phyloP scores from a whole-genome alignment of 176 grass and related monocot genomes.

The Oryza nivara region DNA sequence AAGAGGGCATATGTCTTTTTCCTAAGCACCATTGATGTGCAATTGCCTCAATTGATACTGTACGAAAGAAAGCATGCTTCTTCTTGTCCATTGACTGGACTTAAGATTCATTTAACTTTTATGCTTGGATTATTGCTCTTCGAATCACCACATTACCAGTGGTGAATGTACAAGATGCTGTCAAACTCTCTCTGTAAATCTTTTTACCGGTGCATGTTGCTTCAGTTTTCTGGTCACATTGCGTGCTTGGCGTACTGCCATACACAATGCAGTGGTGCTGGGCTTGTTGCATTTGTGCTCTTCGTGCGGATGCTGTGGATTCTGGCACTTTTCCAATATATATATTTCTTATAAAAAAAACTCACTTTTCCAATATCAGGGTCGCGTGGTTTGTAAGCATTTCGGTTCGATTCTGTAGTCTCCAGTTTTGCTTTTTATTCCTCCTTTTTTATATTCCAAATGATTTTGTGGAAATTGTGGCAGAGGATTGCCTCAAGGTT shows the following conservation, averaged over 20 bases:
- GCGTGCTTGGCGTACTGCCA: not conserved
- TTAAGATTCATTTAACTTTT: not conserved
- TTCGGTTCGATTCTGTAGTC: conserved; percentile 22
- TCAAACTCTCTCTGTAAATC: not conserved
- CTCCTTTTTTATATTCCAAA: not conserved
- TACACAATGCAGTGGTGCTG: not conserved
- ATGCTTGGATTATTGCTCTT: not conserved
- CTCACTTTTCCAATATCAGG: not conserved
- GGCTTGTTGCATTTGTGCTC: conserved; percentile 12
- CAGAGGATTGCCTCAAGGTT: not conserved
- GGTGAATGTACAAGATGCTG: not conserved
- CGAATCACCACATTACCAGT: not conserved
- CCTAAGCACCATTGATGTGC: not conserved
- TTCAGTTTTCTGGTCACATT: not conserved
- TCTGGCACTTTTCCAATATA: not conserved
- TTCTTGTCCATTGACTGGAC: conserved; percentile 5
- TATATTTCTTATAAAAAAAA: too few species aligned
- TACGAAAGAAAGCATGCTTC: conserved; percentile 11
- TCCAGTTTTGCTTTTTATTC: not conserved
- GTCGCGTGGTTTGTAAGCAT: conserved; percentile 50
- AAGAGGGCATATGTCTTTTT: not conserved
- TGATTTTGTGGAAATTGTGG: conserved; percentile 1
- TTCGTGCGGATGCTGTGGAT: conserved; percentile 1
- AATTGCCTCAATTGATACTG: not conserved
- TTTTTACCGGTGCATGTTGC: not conserved